Conservation (phyloP, 2,329 filamentous ascomycete species). For the Colletotrichum sansevieriae region DNA sequence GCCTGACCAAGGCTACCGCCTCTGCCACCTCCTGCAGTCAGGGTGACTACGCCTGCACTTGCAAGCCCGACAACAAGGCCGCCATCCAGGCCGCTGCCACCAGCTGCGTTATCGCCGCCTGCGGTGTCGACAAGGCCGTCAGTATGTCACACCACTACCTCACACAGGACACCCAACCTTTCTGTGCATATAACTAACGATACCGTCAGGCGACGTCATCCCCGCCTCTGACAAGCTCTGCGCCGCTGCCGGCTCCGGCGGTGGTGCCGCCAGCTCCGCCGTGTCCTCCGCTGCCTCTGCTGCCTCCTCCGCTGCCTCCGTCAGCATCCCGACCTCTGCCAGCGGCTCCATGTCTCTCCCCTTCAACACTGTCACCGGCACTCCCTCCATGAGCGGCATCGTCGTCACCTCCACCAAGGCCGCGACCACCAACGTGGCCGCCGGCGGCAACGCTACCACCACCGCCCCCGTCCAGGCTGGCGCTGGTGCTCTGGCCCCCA, state of each 20-base stretch:
- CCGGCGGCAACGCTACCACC: slow-evolving; percentile 18
- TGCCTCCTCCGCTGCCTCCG: slow-evolving; percentile 26
- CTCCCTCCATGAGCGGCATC: no score
- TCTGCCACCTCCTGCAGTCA: slow-evolving; percentile 49
- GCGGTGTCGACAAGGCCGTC: slow-evolving; percentile 53
- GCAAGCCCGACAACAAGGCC: slow-evolving; percentile 52
- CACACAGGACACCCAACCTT: no score
- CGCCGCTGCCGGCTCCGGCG: slow-evolving; percentile 40
- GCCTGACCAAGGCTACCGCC: slow-evolving; percentile 51
- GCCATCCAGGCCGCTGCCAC: slow-evolving; percentile 50
- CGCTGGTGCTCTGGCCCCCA: slow-evolving; percentile 33
- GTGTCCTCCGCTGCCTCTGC: slow-evolving; percentile 10
- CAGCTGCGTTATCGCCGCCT: slow-evolving; percentile 52
- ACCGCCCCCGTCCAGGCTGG: slow-evolving; percentile 32
- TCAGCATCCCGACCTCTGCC: slow-evolving; percentile 33
- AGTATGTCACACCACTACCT: slow-evolving; percentile 48
- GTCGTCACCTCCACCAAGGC: slow-evolving; percentile 31
- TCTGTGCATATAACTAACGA: neutral
- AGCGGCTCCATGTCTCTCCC: slow-evolving; percentile 7
- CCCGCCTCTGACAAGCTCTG: slow-evolving; percentile 54
- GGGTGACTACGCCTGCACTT: slow-evolving; percentile 50
- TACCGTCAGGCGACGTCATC: slow-evolving; percentile 52
- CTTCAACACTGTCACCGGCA: slow-evolving; percentile 12
- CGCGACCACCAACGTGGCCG: slow-evolving; percentile 22
- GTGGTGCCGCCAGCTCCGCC: slow-evolving; percentile 20